Conservation (phyloP, 176 grass and related monocot species). For the Bonia amplexicaulis region DNA sequence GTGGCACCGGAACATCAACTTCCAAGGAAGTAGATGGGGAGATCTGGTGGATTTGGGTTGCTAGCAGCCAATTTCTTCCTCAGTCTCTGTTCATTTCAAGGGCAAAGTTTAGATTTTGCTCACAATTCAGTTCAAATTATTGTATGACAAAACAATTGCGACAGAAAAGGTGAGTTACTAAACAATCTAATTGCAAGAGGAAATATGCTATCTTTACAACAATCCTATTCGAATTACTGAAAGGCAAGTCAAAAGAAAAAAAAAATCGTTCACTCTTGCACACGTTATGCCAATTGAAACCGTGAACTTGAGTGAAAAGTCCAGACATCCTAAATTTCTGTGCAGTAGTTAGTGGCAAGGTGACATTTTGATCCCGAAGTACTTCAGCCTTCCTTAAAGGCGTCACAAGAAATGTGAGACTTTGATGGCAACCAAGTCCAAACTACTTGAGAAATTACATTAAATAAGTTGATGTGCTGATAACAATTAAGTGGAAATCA, state of each 20-base stretch:
- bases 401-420: neutral
- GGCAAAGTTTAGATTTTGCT: slow-evolving; percentile 18
- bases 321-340: neutral
- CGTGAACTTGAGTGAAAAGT: neutral
- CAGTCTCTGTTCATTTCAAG: slow-evolving; percentile 51
- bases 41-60: slow-evolving; percentile 41
- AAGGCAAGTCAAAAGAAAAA: neutral
- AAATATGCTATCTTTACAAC: neutral
- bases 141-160: neutral
- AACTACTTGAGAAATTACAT: neutral
- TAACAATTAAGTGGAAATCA: neutral
- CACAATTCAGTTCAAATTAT: slow-evolving; percentile 24
- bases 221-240: neutral
- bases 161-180: neutral
- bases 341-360: neutral
- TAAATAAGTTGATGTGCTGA: neutral
- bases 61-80: slow-evolving; percentile 62
- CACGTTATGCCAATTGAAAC: neutral
- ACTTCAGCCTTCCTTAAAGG: neutral
- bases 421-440: neutral
- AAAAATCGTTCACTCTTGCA: neutral
- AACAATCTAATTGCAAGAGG: neutral
- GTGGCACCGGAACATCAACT: slow-evolving; percentile 40
- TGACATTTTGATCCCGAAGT: neutral
- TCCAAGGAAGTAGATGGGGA: slow-evolving; percentile 57